Evolutionary conservation across 805 yeast genomes (phyloP).

Genomic region (Deakozyma indianensis): DNA sequence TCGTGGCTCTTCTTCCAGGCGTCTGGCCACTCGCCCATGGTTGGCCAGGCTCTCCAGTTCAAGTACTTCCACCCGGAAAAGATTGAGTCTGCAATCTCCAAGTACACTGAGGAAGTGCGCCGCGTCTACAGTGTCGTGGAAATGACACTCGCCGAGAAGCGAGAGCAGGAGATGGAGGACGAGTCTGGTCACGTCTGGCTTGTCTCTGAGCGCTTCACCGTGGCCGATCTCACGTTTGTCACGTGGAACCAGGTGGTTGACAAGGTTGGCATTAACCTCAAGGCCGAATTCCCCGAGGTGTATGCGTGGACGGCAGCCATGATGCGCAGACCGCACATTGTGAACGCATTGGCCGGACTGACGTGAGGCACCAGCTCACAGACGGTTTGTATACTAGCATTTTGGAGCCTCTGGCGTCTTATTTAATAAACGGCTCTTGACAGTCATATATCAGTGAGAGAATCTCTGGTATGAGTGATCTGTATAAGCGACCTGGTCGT

Average conservation of each 20-base stretch:
- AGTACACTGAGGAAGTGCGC: constrained; percentile 85
- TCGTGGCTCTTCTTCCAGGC: constrained; percentile 93
- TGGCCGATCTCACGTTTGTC: constrained; percentile 85
- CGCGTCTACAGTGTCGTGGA: constrained; percentile 89
- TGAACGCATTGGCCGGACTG: constrained; percentile 63
- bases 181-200: constrained; percentile 72
- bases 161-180: constrained; percentile 84
- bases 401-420: too few species aligned
- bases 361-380: too few species aligned
- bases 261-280: constrained; percentile 77
- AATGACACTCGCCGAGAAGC: constrained; percentile 84
- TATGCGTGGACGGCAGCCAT: constrained; percentile 90
- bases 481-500: too few species aligned
- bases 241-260: constrained; percentile 97
- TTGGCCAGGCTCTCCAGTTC: constrained; percentile 92
- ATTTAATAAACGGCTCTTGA: too few species aligned
- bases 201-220: constrained; percentile 66
- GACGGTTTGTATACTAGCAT: too few species aligned
- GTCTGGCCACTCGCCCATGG: constrained; percentile 97
- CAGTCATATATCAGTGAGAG: too few species aligned
- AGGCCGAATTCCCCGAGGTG: constrained; percentile 84
- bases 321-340: constrained; percentile 91
- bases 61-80: constrained; percentile 77
- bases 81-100: constrained; percentile 77
- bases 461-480: too few species aligned